These are phyloP conservation scores for Pisolithus thermaeus DNA, from an alignment of 1,284 basidiomycete species.

Conservation along the genomic window DNA sequence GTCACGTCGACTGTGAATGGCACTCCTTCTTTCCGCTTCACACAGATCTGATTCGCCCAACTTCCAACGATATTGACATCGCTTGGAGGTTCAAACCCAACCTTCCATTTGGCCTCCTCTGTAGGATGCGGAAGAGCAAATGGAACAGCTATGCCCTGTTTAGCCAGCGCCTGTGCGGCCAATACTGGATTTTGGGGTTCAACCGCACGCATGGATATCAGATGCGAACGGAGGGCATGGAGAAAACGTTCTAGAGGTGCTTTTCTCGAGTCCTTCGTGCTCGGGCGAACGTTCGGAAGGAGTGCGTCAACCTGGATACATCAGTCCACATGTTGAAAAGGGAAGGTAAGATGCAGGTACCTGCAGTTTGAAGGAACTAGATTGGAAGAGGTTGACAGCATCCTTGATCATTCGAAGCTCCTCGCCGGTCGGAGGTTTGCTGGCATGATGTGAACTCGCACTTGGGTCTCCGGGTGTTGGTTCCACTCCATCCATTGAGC, in stretches of 20 bases:
- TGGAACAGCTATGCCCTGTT: conserved; percentile 52
- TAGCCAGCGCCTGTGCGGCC: conserved; percentile 46
- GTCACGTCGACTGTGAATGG: conserved; percentile 79
- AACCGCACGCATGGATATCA: conserved; percentile 54
- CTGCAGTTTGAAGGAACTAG: conserved; percentile 82
- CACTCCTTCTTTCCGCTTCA: conserved; percentile 59
- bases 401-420: conserved; percentile 77
- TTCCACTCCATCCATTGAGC: conserved; percentile 7
- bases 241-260: conserved; percentile 62
- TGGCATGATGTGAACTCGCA: conserved; percentile 18
- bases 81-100: conserved; percentile 61
- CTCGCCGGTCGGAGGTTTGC: conserved; percentile 57
- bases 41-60: conserved; percentile 64
- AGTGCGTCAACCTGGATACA: conserved; percentile 69
- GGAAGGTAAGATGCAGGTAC: conserved; percentile 30
- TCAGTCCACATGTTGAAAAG: neutral
- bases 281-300: conserved; percentile 70
- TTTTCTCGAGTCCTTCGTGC: conserved; percentile 43
- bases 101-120: conserved; percentile 74
- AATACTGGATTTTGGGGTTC: conserved; percentile 62
- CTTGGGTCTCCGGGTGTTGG: neutral
- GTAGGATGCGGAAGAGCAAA: conserved; percentile 60
- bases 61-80: conserved; percentile 70
- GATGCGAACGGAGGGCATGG: conserved; percentile 50
- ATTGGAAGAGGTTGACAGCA: conserved; percentile 74